Percentiles rank a stretch among this genome's conserved stretches.
phyloP scores from a whole-genome alignment of 2,329 filamentous ascomycete genomes.

The Fusarium dimerum region DNA sequence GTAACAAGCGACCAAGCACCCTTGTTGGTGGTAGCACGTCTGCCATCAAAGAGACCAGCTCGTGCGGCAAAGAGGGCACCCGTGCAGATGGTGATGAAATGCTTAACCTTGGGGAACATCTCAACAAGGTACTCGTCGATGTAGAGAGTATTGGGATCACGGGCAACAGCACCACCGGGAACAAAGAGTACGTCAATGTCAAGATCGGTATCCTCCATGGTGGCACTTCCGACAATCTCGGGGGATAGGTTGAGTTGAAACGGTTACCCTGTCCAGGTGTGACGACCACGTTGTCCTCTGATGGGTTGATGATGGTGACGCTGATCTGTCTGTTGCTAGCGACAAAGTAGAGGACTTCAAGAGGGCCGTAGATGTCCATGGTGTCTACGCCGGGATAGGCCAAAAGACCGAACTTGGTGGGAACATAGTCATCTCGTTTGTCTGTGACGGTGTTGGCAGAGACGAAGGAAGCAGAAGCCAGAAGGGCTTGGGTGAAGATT shows the following conservation, averaged over 20 bases:
- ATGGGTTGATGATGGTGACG: conserved; percentile 8
- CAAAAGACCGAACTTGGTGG: background rate
- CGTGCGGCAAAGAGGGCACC: conserved; percentile 58
- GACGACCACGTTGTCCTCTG: background rate
- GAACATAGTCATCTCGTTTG: background rate
- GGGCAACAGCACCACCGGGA: conserved; percentile 58
- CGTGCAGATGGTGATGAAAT: conserved; percentile 66
- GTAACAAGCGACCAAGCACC: conserved; percentile 48
- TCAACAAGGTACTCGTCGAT: conserved; percentile 39
- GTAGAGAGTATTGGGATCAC: conserved; percentile 29
- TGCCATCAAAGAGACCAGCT: conserved; percentile 59
- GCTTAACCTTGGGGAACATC: conserved; percentile 42
- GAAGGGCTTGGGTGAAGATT: no score
- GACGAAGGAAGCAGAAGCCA: no score
- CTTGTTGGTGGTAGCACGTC: conserved; percentile 67
- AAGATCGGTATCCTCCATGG: background rate
- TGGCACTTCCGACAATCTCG: background rate
- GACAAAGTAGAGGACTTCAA: background rate
- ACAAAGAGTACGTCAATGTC: conserved; percentile 59
- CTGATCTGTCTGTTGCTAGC: background rate
- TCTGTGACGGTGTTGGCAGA: no score
- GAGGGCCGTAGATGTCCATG: background rate
- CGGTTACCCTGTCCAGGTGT: background rate
- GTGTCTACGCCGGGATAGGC: background rate
- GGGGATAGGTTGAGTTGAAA: background rate